Evolutionary conservation across 2,329 filamentous ascomycete genomes (phyloP).

Genomic region (Colletotrichum sp.): DNA sequence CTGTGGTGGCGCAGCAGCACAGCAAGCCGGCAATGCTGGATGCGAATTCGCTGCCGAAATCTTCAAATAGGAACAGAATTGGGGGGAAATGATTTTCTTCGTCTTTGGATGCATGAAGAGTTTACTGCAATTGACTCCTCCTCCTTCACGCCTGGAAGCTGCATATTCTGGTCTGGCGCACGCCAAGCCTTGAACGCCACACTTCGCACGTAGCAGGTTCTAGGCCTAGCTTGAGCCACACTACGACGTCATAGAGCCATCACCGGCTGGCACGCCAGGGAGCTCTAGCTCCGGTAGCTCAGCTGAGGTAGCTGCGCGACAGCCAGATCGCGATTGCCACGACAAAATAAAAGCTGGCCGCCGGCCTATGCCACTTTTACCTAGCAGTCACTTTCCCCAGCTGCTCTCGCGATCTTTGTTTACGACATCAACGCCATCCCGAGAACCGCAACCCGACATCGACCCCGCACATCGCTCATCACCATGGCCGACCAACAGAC

Average conservation of each 20-base stretch:
- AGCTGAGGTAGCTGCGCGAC: conserved; percentile 6
- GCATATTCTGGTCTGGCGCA: background rate
- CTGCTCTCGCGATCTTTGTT: background rate
- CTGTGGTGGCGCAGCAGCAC: background rate
- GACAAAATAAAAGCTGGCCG: conserved; percentile 4
- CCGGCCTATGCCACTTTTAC: background rate
- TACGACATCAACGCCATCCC: background rate
- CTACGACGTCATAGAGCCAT: conserved; percentile 17
- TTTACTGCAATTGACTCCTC: background rate
- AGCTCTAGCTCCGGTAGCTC: conserved; percentile 11
- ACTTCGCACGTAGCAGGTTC: background rate
- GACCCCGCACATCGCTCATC: background rate
- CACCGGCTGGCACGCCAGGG: conserved; percentile 7
- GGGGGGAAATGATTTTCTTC: fast-evolving
- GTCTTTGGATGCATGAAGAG: background rate
- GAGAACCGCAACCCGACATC: background rate
- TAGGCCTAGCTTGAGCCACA: background rate
- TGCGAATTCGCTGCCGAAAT: background rate
- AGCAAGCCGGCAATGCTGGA: background rate
- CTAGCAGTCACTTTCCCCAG: background rate
- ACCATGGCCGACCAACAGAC: conserved; percentile 11
- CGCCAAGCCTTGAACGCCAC: background rate
- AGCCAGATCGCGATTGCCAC: conserved; percentile 14
- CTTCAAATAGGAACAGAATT: background rate
- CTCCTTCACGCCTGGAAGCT: background rate